Conservation (phyloP, 2,329 filamentous ascomycete species). For the Talaromyces sp. region DNA sequence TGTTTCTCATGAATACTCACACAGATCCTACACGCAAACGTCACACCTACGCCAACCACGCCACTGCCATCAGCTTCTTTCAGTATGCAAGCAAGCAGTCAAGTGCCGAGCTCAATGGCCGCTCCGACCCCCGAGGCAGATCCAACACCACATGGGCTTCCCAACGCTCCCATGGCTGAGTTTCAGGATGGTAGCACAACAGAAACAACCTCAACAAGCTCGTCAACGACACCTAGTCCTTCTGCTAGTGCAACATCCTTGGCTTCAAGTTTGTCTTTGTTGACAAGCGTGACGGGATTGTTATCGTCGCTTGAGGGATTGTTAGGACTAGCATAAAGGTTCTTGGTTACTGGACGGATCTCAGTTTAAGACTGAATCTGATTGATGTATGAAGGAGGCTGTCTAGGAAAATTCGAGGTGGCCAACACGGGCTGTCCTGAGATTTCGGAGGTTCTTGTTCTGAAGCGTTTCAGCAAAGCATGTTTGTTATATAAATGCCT, state of each 20-base stretch:
- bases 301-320: neutral
- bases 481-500: neutral
- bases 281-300: neutral
- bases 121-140: neutral
- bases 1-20: neutral
- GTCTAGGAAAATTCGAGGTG: neutral
- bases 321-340: neutral
- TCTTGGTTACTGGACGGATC: neutral
- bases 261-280: neutral
- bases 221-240: neutral
- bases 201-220: neutral
- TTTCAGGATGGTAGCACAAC: neutral
- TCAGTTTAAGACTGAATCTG: neutral
- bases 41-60: neutral
- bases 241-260: neutral
- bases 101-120: neutral
- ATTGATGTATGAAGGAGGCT: neutral
- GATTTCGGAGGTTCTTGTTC: neutral
- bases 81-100: neutral
- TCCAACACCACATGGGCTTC: neutral
- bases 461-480: neutral
- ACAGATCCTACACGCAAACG: neutral
- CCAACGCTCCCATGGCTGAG: neutral
- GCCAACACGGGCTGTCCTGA: neutral
- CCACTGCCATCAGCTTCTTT: neutral